A percentile compares a stretch with the other conserved stretches of the same genome.
phyloP scores from a whole-genome alignment of 1,284 basidiomycete genomes.

The Stereum hirsutum region DNA sequence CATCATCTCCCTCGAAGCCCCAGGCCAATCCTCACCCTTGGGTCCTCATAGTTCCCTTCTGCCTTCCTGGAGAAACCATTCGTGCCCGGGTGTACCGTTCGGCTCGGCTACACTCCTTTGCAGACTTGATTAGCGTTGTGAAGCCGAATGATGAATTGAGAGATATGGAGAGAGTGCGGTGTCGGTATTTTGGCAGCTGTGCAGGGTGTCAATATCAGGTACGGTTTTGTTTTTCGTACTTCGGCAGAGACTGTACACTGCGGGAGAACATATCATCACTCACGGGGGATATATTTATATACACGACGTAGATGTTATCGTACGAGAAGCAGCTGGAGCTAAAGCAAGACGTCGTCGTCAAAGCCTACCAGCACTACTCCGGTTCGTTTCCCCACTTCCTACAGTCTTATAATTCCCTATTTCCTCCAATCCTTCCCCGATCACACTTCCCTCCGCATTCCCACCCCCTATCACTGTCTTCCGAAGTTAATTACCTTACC shows the following conservation, averaged over 20 bases:
- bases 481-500: neutral
- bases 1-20: too few species aligned
- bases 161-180: constrained; percentile 57
- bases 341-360: constrained; percentile 82
- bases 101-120: constrained; percentile 62
- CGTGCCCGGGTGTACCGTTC: constrained; percentile 62
- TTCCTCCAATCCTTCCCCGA: neutral
- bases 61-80: constrained; percentile 75
- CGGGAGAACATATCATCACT: too few species aligned
- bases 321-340: constrained; percentile 82
- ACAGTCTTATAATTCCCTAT: neutral
- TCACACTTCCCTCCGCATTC: too few species aligned
- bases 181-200: constrained; percentile 84
- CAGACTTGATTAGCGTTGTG: constrained; percentile 67
- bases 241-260: neutral
- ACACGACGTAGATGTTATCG: constrained; percentile 61
- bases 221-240: constrained; percentile 1
- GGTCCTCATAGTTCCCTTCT: constrained; percentile 77
- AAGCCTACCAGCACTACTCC: constrained; percentile 81
- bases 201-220: constrained; percentile 76
- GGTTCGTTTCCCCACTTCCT: constrained; percentile 24
- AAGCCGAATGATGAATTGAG: constrained; percentile 57
- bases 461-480: neutral
- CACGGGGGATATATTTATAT: constrained; percentile 8
- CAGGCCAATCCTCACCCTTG: too few species aligned